Percentiles rank a stretch among this genome's conserved stretches.
Conservation (phyloP, 108 stramenopile genomes). For the Epithemia pelagica region DNA sequence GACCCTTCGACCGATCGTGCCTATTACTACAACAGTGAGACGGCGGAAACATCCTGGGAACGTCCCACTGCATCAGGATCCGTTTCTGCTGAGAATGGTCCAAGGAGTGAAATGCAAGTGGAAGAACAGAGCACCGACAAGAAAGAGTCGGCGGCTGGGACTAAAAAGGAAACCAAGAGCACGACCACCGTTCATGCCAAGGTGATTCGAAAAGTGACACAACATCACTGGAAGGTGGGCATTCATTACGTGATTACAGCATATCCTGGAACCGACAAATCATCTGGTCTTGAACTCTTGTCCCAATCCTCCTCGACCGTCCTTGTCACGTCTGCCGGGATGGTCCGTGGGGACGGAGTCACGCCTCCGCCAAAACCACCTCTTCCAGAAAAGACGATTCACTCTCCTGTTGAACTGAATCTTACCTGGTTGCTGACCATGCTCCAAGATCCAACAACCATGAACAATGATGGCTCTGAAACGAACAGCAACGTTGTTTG, state of each 20-base stretch:
- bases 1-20: background rate
- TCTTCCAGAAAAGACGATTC: slow-evolving; percentile 7
- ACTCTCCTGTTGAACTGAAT: slow-evolving; percentile 29
- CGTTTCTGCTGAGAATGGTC: no score
- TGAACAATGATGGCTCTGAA: no score
- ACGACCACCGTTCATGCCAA: slow-evolving; percentile 9
- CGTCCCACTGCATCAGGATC: no score
- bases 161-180: slow-evolving; percentile 10
- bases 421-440: slow-evolving; percentile 47
- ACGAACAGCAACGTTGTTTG: slow-evolving; percentile 4
- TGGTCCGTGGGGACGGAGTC: slow-evolving; percentile 1
- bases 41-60: background rate
- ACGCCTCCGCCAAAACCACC: slow-evolving; percentile 17
- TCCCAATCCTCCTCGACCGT: slow-evolving; percentile 22
- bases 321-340: slow-evolving; percentile 23
- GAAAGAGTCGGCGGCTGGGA: no score
- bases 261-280: background rate
- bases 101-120: no score
- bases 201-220: slow-evolving; percentile 26
- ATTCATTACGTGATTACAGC: slow-evolving; percentile 11
- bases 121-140: no score
- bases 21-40: background rate
- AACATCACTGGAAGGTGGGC: slow-evolving; percentile 49
- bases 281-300: slow-evolving; percentile 3
- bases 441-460: no score